Evolutionary conservation across 345 rosid genomes (phyloP), one percentile per base, ranked within the genome.

Genomic region (Aegle marmelos): DNA sequence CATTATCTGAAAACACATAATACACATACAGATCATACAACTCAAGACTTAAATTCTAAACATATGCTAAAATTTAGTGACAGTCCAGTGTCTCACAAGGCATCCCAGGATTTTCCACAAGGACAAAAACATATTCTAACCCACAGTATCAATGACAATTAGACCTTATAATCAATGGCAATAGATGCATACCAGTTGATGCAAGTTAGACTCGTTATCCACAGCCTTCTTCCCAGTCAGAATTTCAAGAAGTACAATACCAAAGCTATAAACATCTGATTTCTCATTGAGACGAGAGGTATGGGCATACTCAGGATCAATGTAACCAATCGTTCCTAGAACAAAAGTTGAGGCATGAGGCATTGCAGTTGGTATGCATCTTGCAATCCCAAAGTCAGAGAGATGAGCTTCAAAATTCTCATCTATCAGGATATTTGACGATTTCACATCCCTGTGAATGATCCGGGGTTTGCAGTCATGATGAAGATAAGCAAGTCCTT

Each of bases 151-250:
- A 67, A 67, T 67, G 27, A 50, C 30, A 8, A 22, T 37, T 39
- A 67, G 31, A 25, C 54, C 7, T 17, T 11, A 66, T 19, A 36
- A 41, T 13, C 13, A 9, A 33, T 50, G 30, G 65, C 16, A 59
- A 64, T 11, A 31, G n/a, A 48, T 21, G 74, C 77, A 30, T 89
- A 96, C 99, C 95, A 92, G 83, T 81, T 96, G 99, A 77, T 91
- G 99, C 88, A 96, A 84, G 84, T 92, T 96, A 21, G 94, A 88
- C 37, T 96, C 98, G 5, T 92, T 86, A 73, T 96, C 98, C 62
- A 96, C 99, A 34, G 99, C 97, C 72, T 94, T 96, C 85, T 91
- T 96, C 74, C 99, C 99, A 0, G 99, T 96, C 68, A 96, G 85
- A 78, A 96, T 91, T 91, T 96, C 99, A 33, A 96, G 88, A 63